phyloP scores from a whole-genome alignment of 2,329 filamentous ascomycete genomes.

The Paraconiothyrium sp. region DNA sequence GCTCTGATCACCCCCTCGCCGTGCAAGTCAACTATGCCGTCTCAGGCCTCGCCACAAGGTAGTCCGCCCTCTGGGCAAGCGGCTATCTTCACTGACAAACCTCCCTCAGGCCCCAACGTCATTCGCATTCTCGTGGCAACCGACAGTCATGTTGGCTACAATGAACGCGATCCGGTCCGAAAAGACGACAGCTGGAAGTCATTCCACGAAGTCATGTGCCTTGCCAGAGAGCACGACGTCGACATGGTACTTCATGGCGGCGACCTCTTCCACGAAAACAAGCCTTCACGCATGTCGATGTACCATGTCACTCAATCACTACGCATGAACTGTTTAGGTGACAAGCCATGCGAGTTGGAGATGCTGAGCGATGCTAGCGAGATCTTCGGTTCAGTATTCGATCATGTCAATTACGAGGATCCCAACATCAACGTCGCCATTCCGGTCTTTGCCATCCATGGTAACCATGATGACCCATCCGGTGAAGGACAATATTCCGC shows the following conservation, averaged over 20 bases:
- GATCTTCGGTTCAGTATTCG: conserved; percentile 86
- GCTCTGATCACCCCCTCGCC: neutral
- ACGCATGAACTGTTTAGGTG: conserved; percentile 90
- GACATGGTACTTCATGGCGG: conserved; percentile 97
- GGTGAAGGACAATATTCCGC: conserved; percentile 93
- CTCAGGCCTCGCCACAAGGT: conserved; percentile 41
- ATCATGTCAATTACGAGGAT: conserved; percentile 97
- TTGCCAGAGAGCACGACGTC: conserved; percentile 88
- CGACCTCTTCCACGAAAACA: conserved; percentile 98
- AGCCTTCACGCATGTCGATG: conserved; percentile 93
- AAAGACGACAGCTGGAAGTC: conserved; percentile 96
- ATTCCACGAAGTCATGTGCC: conserved; percentile 93
- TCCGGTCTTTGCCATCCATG: conserved; percentile 97
- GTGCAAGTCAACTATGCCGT: conserved; percentile 31
- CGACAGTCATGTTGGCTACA: conserved; percentile 97
- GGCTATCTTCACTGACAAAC: conserved; percentile 20
- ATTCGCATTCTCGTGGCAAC: conserved; percentile 95
- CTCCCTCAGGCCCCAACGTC: conserved; percentile 71
- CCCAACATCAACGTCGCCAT: conserved; percentile 97
- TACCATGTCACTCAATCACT: conserved; percentile 97
- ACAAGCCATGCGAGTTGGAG: conserved; percentile 94
- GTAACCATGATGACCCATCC: conserved; percentile 98
- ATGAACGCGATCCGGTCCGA: conserved; percentile 91
- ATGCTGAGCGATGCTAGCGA: conserved; percentile 93
- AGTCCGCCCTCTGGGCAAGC: neutral